Conservation (phyloP, 1,139 yeast species). For the Scheffersomyces quercinus region DNA sequence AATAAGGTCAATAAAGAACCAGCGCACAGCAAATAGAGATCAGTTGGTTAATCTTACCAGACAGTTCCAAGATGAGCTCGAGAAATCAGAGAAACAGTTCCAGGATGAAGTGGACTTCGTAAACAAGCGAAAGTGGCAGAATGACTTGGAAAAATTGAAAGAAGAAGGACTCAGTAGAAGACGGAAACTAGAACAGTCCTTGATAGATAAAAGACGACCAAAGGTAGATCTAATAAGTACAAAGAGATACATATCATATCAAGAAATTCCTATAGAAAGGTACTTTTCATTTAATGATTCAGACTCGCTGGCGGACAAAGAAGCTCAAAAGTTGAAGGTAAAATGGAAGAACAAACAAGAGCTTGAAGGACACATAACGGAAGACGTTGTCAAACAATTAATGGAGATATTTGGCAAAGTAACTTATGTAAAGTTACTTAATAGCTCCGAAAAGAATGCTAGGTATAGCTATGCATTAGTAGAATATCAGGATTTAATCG, state of each 20-base stretch:
- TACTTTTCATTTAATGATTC: constrained; percentile 1
- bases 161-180: constrained; percentile 34
- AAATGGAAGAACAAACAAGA: constrained; percentile 49
- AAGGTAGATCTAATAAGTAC: background rate
- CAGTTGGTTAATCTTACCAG: constrained; percentile 27
- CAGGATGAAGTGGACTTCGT: constrained; percentile 3
- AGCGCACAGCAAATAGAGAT: constrained; percentile 12
- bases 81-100: constrained; percentile 25
- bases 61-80: constrained; percentile 35
- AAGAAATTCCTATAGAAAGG: constrained; percentile 15
- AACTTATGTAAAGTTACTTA: constrained; percentile 11
- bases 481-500: constrained; percentile 22
- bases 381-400: constrained; percentile 33
- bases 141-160: constrained; percentile 27
- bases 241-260: constrained; percentile 20
- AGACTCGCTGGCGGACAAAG: background rate
- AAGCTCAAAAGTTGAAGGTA: constrained; percentile 15
- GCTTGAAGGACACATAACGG: constrained; percentile 29
- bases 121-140: constrained; percentile 10
- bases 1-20: constrained; percentile 18
- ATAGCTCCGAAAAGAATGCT: constrained; percentile 14
- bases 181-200: constrained; percentile 20
- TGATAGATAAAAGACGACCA: constrained; percentile 4
- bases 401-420: constrained; percentile 52
- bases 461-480: constrained; percentile 43